These are phyloP conservation scores for Solanum lignicaule DNA, from an alignment of 257 asterid genomes.

Conservation along the genomic window DNA sequence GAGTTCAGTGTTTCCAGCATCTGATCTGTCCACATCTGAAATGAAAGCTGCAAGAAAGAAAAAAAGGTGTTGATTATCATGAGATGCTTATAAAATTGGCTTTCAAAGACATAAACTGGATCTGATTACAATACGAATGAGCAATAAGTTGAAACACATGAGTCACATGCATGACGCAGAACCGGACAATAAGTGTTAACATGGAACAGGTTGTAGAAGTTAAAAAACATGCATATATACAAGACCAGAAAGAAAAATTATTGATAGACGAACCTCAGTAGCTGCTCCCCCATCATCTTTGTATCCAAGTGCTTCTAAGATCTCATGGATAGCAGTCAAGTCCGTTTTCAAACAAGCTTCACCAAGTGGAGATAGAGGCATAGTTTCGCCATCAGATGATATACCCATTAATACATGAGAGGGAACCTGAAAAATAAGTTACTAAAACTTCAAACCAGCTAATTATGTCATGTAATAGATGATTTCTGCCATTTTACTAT, in stretches of 20 bases:
- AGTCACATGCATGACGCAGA: neutral
- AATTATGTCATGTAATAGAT: neutral
- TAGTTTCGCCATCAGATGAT: constrained; percentile 37
- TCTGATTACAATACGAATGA: neutral
- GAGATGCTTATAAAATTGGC: neutral
- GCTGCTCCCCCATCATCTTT: constrained; percentile 90
- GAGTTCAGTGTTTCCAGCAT: constrained; percentile 35
- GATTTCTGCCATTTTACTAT: neutral
- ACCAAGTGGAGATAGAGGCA: constrained; percentile 67
- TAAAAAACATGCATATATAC: neutral
- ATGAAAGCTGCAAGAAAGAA: constrained; percentile 26
- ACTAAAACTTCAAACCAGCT: neutral
- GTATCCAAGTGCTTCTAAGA: constrained; percentile 71
- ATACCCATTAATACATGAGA: constrained; percentile 72
- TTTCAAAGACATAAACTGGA: neutral
- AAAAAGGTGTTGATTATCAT: neutral
- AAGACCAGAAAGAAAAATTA: neutral
- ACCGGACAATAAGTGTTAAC: neutral
- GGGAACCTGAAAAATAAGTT: constrained; percentile 44
- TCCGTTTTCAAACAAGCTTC: constrained; percentile 93
- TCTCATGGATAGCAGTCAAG: constrained; percentile 78
- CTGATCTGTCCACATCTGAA: constrained; percentile 46
- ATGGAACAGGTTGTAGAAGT: neutral
- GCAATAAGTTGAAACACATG: neutral
- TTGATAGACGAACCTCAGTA: constrained; percentile 50